phyloP scores from a whole-genome alignment of 768 basidiomycete species.

The Pholiota microspora region DNA sequence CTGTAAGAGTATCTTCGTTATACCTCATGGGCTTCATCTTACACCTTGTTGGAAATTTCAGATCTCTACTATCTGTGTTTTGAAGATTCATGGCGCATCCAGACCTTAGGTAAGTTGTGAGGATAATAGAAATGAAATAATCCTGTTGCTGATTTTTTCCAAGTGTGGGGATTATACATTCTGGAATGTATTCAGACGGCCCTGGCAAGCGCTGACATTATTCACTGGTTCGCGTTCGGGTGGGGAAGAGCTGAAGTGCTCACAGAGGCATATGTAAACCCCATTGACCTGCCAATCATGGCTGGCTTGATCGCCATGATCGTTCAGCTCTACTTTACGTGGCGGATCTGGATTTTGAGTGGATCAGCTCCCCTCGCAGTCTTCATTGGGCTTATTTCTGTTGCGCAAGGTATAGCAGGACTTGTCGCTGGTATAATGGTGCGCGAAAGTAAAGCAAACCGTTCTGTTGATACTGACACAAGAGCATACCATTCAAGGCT shows the following conservation, averaged over 20 bases:
- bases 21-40: neutral
- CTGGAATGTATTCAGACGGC: conserved; percentile 6
- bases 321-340: conserved; percentile 7
- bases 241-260: conserved; percentile 4
- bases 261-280: conserved; percentile 3
- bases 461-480: no score
- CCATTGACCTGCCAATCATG: conserved; percentile 4
- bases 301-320: conserved; percentile 6
- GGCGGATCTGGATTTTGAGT: conserved; percentile 7
- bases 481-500: neutral
- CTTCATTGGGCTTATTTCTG: conserved; percentile 2
- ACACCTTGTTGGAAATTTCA: neutral
- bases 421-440: conserved; percentile 3
- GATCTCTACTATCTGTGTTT: conserved; percentile 6
- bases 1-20: neutral
- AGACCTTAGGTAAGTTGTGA: neutral
- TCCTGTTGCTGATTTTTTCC: no score
- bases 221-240: conserved; percentile 5
- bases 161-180: conserved; percentile 1
- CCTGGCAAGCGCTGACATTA: conserved; percentile 4
- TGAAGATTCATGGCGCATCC: neutral
- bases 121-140: neutral
- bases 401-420: conserved; percentile 4
- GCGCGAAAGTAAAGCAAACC: no score
- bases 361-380: neutral